Evolutionary conservation across 176 grass and related monocot genomes (phyloP).

Genomic region (Oryza meyeriana): DNA sequence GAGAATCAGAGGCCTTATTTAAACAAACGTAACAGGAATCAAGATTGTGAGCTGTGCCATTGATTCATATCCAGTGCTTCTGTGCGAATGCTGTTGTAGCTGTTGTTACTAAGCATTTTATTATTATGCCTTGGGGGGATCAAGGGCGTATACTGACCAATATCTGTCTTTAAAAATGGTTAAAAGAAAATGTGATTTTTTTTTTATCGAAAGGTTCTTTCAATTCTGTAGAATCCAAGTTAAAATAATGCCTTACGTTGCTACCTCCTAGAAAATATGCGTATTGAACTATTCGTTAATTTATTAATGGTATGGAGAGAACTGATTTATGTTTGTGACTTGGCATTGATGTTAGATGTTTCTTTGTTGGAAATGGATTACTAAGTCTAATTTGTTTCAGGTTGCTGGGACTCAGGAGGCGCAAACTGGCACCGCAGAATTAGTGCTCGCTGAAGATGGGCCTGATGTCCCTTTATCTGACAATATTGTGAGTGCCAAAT

Average conservation of each 20-base stretch:
- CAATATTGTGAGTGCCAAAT: too few relatives aligned
- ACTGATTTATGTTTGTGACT: not conserved
- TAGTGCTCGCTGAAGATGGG: too few relatives aligned
- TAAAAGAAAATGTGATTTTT: not conserved
- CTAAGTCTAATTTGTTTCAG: too few relatives aligned
- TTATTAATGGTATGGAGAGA: not conserved
- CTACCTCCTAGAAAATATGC: not conserved
- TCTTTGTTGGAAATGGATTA: too few relatives aligned
- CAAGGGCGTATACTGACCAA: too few relatives aligned
- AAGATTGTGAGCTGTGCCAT: not conserved
- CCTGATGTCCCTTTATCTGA: too few relatives aligned
- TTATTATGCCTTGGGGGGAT: too few relatives aligned
- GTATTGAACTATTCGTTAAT: not conserved
- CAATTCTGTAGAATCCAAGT: not conserved
- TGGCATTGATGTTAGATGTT: not conserved
- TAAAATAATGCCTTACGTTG: not conserved
- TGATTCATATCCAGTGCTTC: too few relatives aligned
- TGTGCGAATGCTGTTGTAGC: too few relatives aligned
- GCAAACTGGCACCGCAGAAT: too few relatives aligned
- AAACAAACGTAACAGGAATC: not conserved
- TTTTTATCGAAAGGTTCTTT: not conserved
- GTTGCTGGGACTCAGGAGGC: too few relatives aligned
- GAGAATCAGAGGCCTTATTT: not conserved
- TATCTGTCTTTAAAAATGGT: not conserved
- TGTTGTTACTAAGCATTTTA: too few relatives aligned